phyloP scores from a whole-genome alignment of 176 grass and related monocot genomes.

The Avena atlantica region DNA sequence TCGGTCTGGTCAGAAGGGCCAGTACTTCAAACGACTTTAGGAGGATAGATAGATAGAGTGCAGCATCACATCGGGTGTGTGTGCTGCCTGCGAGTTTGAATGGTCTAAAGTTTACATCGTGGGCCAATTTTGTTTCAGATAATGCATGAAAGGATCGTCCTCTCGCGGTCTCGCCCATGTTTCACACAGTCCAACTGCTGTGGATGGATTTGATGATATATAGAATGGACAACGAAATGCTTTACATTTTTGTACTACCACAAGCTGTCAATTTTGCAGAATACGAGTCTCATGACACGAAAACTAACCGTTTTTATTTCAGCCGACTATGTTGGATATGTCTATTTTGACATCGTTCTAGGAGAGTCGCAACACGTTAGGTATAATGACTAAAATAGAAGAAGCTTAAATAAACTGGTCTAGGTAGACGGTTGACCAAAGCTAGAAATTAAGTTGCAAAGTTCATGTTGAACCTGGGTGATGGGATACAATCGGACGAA shows the following conservation, averaged over 20 bases:
- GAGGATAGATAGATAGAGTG: neutral
- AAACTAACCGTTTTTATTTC: neutral
- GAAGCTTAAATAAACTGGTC: neutral
- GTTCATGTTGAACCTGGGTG: neutral
- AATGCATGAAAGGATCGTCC: conserved; percentile 2
- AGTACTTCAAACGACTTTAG: conserved; percentile 5
- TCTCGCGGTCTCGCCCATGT: neutral
- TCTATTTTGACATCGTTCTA: neutral
- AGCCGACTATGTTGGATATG: neutral
- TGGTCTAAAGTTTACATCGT: conserved; percentile 4
- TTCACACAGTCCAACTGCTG: neutral
- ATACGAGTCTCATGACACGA: too few species aligned
- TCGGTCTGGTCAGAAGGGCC: conserved; percentile 37
- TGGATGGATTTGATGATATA: neutral
- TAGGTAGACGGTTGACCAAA: neutral
- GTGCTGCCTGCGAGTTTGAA: neutral
- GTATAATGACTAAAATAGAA: neutral
- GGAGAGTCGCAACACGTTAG: neutral
- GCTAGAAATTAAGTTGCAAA: neutral
- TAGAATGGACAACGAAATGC: neutral
- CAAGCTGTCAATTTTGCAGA: too few species aligned
- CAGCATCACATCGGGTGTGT: neutral
- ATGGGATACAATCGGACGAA: neutral
- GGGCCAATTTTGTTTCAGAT: neutral
- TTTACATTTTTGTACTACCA: too few species aligned